These are phyloP conservation scores for Naegleria fowleri DNA, from an alignment of 208 protist species.

Conservation along the genomic window DNA sequence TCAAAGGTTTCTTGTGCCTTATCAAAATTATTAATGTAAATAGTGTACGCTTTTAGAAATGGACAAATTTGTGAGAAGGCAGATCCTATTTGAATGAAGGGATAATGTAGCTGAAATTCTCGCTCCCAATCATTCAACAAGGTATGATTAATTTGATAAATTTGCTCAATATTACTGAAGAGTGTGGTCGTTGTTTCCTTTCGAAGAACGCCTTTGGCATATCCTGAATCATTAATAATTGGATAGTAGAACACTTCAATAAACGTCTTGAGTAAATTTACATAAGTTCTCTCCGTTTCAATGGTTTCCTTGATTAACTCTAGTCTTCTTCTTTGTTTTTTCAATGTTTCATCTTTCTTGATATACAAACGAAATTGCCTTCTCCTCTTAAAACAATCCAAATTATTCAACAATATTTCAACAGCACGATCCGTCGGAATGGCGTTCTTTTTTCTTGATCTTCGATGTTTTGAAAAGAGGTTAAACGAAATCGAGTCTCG, in stretches of 20 bases:
- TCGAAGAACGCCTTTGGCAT: not conserved
- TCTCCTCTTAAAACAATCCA: not conserved
- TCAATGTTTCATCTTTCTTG: not conserved
- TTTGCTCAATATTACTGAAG: conserved; percentile 9
- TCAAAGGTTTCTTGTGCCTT: not conserved
- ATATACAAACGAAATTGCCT: not conserved
- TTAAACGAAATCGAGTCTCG: not conserved
- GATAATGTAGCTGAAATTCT: not conserved
- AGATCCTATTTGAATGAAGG: not conserved
- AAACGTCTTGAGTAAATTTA: not conserved
- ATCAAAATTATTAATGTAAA: conserved; percentile 14
- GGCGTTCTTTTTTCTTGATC: not conserved
- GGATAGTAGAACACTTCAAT: not conserved
- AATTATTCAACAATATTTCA: not conserved
- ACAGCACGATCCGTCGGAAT: not conserved
- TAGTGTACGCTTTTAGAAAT: not conserved
- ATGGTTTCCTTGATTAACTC: not conserved
- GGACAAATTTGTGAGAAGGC: not conserved
- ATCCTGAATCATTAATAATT: not conserved
- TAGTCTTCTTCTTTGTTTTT: not conserved
- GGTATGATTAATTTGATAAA: not conserved
- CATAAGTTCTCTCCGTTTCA: conserved; percentile 8
- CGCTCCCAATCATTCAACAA: not conserved
- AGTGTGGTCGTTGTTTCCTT: not conserved
- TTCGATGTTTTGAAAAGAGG: not conserved